Evolutionary conservation across 2,329 filamentous ascomycete genomes (phyloP).

Genomic region (Hypoxylon sp.): DNA sequence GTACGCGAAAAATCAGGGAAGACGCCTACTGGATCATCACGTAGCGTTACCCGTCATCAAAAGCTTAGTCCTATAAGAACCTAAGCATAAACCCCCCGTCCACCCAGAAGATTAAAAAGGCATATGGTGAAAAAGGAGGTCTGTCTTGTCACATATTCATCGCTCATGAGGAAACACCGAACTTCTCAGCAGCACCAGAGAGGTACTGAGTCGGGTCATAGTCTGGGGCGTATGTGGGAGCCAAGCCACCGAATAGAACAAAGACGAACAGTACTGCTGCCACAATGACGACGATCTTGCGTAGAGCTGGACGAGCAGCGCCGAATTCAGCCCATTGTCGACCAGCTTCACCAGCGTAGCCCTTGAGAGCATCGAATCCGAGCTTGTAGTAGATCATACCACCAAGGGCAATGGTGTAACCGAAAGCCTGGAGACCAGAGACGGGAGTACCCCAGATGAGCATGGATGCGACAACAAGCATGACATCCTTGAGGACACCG

Average conservation of each 20-base stretch:
- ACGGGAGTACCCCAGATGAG: slow-evolving; percentile 85
- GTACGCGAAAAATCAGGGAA: slow-evolving; percentile 48
- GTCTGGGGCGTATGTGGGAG: slow-evolving; percentile 71
- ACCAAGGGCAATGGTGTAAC: slow-evolving; percentile 83
- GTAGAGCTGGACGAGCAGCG: slow-evolving; percentile 79
- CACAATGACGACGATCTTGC: slow-evolving; percentile 81
- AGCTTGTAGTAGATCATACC: slow-evolving; percentile 92
- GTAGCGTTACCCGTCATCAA: slow-evolving; percentile 40
- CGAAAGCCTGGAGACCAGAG: slow-evolving; percentile 82
- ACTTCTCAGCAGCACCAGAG: slow-evolving; percentile 65
- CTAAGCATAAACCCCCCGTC: slow-evolving; percentile 29
- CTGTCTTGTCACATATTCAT: slow-evolving; percentile 31
- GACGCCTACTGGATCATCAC: slow-evolving; percentile 40
- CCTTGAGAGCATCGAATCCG: slow-evolving; percentile 85
- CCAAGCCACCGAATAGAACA: slow-evolving; percentile 77
- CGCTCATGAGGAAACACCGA: slow-evolving; percentile 57
- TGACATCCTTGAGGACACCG: slow-evolving; percentile 89
- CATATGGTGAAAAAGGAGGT: slow-evolving; percentile 42
- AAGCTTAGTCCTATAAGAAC: slow-evolving; percentile 20
- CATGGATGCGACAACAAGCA: slow-evolving; percentile 85
- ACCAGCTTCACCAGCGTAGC: slow-evolving; percentile 78
- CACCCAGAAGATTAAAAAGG: slow-evolving; percentile 48
- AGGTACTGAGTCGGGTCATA: slow-evolving; percentile 68
- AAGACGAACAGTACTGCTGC: slow-evolving; percentile 75
- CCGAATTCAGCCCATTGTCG: slow-evolving; percentile 92